Base-by-base conservation (phyloP, 2,329 filamentous ascomycete species). In the Xylariales sp. region DNA sequence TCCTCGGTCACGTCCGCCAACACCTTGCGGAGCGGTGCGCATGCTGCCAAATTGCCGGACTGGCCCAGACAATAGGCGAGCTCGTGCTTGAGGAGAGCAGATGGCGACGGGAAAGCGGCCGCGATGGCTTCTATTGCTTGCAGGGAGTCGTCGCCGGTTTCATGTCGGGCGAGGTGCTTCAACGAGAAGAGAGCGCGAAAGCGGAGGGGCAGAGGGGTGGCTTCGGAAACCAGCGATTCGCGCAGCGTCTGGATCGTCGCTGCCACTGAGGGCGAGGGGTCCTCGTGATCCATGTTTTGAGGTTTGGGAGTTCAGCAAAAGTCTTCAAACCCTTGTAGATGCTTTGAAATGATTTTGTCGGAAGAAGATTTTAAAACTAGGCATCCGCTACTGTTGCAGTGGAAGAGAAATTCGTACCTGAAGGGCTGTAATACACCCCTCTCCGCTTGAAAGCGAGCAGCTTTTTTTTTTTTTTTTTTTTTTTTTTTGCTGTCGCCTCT, bases 111-210 rank as follows among this genome's bases (percentile, higher is more conserved):
- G 52, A 98, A 93, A 2, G 74, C 91, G 6, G 89, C 88, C 3
- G 91, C 89, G 51, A 98, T 98, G 29, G 93, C 90, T 40, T 82
- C 74, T 50, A 85, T 78, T 34, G 80, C 78, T 8, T 69, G 70
- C 21, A 69, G 63, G 21, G 64, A 58, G 49, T 83, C 80, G 14
- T 84, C 77, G 29, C 81, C 79, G 6, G 81, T 67, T 14, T 68
- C 62, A 47, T 82, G 77, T 41, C 78, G 82, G 33, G 93, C 91
- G 43, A 97, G 71, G 61, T 97, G 87, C 70, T 98, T 98, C 43
- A 98, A 81, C 14, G 91, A 96, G 71, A 98, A 98, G 52, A 98
- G 85, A 29, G 93, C 91, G 53, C 93, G 88, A 67, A 97, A 98
- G 47, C 93, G 88, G 47, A 88, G 75, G 27, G 90, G 85, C 38